Evolutionary conservation across 352 stramenopile species (phyloP).

Genomic region (Phytophthora nicotianae): DNA sequence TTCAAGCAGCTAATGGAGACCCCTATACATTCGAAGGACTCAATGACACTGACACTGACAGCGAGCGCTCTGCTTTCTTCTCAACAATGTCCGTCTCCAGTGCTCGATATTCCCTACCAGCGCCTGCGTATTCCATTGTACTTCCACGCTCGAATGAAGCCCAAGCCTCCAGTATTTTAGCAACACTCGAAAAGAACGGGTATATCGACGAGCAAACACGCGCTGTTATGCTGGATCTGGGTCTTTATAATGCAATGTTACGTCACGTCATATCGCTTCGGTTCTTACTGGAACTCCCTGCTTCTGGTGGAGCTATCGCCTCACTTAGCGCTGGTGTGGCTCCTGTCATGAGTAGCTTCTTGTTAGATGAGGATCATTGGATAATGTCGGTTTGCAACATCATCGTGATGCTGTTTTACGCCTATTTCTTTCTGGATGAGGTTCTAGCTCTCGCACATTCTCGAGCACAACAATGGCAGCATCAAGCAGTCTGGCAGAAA

Average conservation of each 20-base stretch:
- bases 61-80: conserved; percentile 42
- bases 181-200: conserved; percentile 27
- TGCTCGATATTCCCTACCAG: conserved; percentile 29
- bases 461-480: conserved; percentile 23
- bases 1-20: conserved; percentile 8
- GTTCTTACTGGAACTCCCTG: conserved; percentile 55
- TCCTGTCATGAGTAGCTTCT: conserved; percentile 49
- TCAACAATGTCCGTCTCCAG: conserved; percentile 40
- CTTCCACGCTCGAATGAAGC: conserved; percentile 31
- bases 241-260: conserved; percentile 58
- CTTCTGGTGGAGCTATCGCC: conserved; percentile 41
- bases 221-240: conserved; percentile 51
- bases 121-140: conserved; percentile 51
- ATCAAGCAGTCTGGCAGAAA: conserved; percentile 25
- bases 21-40: conserved; percentile 38
- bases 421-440: conserved; percentile 53
- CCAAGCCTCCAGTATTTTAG: conserved; percentile 26
- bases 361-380: conserved; percentile 37
- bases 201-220: conserved; percentile 54
- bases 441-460: conserved; percentile 36
- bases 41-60: conserved; percentile 41
- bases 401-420: conserved; percentile 46
- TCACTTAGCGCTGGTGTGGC: conserved; percentile 31
- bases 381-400: conserved; percentile 37
- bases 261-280: conserved; percentile 41